phyloP scores from a whole-genome alignment of 345 rosid genomes.

The Firmiana major region DNA sequence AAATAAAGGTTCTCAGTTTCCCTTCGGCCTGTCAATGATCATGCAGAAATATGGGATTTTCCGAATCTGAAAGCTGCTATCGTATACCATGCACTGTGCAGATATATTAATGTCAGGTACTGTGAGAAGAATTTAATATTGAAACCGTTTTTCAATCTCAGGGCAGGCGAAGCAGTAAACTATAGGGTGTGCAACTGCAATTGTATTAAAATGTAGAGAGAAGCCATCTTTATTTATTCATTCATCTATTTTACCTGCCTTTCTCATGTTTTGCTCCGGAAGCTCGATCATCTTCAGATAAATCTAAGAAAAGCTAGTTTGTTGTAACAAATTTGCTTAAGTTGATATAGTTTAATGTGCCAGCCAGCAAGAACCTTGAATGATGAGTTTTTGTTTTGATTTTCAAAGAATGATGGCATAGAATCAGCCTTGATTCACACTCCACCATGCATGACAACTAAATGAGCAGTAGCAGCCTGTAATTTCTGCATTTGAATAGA shows the following conservation, averaged over 20 bases:
- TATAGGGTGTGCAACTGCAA: not conserved
- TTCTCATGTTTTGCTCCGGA: not conserved
- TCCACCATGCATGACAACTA: not conserved
- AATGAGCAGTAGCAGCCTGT: not conserved
- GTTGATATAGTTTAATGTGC: not conserved
- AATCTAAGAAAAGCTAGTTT: not conserved
- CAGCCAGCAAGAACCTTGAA: not conserved
- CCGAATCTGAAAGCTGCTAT: not conserved
- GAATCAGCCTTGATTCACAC: not conserved
- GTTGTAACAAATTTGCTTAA: not conserved
- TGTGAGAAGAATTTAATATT: not conserved
- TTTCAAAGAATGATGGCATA: not conserved
- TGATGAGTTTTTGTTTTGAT: not conserved
- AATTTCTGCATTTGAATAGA: not conserved
- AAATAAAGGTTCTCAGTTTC: no score
- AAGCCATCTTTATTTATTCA: not conserved
- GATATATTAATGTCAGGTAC: not conserved
- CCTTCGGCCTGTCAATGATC: no score
- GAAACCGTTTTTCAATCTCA: not conserved
- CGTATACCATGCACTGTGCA: not conserved
- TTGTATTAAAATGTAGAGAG: not conserved
- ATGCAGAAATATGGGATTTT: not conserved
- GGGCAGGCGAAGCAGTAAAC: not conserved
- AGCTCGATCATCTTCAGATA: not conserved
- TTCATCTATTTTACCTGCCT: not conserved